A percentile compares a stretch with the other conserved stretches of the same genome.
phyloP scores from a whole-genome alignment of 805 yeast species.

The Nakazawaea wickerhamii region DNA sequence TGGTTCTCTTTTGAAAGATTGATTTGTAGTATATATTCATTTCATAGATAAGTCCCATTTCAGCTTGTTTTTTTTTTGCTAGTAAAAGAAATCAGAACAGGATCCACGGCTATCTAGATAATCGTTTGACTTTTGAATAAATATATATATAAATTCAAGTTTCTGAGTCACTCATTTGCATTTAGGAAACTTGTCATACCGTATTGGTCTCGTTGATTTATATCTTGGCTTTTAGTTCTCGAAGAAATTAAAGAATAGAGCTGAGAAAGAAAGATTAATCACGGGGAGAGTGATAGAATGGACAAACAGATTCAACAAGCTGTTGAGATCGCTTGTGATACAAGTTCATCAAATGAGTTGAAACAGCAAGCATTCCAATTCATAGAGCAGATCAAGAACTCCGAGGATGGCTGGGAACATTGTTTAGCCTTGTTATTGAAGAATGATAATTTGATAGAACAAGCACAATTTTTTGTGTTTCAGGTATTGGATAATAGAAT shows the following conservation, averaged over 20 bases:
- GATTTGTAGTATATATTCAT: too few species aligned
- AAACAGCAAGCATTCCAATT: slow-evolving; percentile 56
- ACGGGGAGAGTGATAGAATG: slow-evolving; percentile 17
- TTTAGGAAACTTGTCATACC: too few species aligned
- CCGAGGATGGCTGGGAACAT: slow-evolving; percentile 51
- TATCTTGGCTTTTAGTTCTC: too few species aligned
- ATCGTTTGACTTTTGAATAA: too few species aligned
- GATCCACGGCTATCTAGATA: too few species aligned
- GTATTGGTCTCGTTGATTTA: too few species aligned
- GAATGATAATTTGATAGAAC: slow-evolving; percentile 35
- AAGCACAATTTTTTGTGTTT: slow-evolving; percentile 58
- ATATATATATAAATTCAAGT: too few species aligned
- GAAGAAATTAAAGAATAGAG: too few species aligned
- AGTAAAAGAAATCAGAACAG: too few species aligned
- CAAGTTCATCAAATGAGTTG: slow-evolving; percentile 54
- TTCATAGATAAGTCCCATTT: too few species aligned
- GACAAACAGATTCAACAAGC: slow-evolving; percentile 77
- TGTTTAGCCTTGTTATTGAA: slow-evolving; percentile 43
- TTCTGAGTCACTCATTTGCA: background rate
- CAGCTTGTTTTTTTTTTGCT: too few species aligned
- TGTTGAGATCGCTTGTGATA: slow-evolving; percentile 74
- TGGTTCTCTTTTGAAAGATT: too few species aligned
- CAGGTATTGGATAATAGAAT: slow-evolving; percentile 64
- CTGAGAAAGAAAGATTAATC: background rate
- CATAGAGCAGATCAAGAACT: slow-evolving; percentile 46